These are phyloP conservation scores for Candida freyschussii DNA, from an alignment of 1,139 yeast species.

Conservation along the genomic window DNA sequence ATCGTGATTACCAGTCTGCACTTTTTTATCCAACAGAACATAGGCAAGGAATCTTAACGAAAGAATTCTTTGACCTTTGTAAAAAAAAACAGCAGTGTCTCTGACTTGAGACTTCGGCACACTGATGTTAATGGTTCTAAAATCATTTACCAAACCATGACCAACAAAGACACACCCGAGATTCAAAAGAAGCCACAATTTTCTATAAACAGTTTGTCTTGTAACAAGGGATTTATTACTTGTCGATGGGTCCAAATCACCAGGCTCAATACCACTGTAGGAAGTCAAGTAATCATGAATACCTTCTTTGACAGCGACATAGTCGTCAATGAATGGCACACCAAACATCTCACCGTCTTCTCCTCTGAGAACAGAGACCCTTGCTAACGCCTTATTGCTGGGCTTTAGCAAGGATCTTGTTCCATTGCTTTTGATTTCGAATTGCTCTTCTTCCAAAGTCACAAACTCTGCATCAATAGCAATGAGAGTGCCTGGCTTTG, in stretches of 20 bases:
- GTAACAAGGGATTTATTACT: constrained; percentile 75
- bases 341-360: constrained; percentile 62
- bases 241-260: constrained; percentile 71
- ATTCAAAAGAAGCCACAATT: constrained; percentile 83
- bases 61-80: constrained; percentile 66
- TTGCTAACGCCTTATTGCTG: constrained; percentile 70
- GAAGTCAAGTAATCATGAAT: constrained; percentile 85
- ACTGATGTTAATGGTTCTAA: constrained; percentile 85
- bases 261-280: constrained; percentile 88
- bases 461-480: constrained; percentile 99
- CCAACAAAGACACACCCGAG: constrained; percentile 93
- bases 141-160: constrained; percentile 88
- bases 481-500: constrained; percentile 66
- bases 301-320: constrained; percentile 66
- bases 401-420: constrained; percentile 67
- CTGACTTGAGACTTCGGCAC: constrained; percentile 82
- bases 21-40: constrained; percentile 65
- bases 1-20: constrained; percentile 92
- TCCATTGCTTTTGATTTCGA: constrained; percentile 74
- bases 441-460: constrained; percentile 69
- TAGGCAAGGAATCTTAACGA: constrained; percentile 89
- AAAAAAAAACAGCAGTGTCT: constrained; percentile 82
- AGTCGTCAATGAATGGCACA: constrained; percentile 87
- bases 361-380: constrained; percentile 85
- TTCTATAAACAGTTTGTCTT: constrained; percentile 78